Base-by-base conservation (phyloP, 768 basidiomycete species). In the Amanita thiersii region DNA sequence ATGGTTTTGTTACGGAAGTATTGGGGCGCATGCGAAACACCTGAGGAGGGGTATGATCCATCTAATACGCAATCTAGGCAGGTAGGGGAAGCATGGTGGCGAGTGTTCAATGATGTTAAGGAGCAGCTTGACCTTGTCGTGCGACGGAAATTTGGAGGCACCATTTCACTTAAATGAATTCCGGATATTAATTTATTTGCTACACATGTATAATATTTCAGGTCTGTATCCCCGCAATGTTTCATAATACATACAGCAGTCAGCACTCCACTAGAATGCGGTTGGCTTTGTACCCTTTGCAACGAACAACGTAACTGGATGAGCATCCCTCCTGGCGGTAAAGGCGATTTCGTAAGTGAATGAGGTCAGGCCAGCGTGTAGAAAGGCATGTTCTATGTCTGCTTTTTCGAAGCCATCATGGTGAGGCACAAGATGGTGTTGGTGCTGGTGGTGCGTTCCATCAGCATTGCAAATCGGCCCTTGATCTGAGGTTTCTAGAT, bases 1-100 rank as follows among this genome's bases (percentile, higher is more conserved):
- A 58, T 78, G 48, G 68, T 82, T 23, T 55, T 92, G 19, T 56
- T 89, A 50, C 64, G 81, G 50, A 63, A 79, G 46, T 59, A 74
- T 52, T 90, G 82, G 73, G 73, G 68, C 8, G 59, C 64, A 3
- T 72, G 72, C 41, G 81, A 86, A 57, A 50, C 60, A n/a, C n/a
- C n/a, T 43, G 56, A 61, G 23, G 68, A 65, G 30, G 59, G 57
- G 17, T 58, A 64, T 30, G 59, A 58, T 36, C 47, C 52, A 53
- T 56, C 57, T 46, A 48, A 48, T 47, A 57, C 62, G 43, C 60
- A 61, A 41, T 47, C 54, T 23, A 64, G 54, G 60, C 62, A 25
- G 56, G 67, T 84, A 31, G 87, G 79, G 2, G 66, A 67, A 54
- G 75, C 75, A 28, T 93, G 90, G 91, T 93, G 89, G 90, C 66